phyloP scores from a whole-genome alignment of 129 eudicot genomes.

The Apium graveolens region DNA sequence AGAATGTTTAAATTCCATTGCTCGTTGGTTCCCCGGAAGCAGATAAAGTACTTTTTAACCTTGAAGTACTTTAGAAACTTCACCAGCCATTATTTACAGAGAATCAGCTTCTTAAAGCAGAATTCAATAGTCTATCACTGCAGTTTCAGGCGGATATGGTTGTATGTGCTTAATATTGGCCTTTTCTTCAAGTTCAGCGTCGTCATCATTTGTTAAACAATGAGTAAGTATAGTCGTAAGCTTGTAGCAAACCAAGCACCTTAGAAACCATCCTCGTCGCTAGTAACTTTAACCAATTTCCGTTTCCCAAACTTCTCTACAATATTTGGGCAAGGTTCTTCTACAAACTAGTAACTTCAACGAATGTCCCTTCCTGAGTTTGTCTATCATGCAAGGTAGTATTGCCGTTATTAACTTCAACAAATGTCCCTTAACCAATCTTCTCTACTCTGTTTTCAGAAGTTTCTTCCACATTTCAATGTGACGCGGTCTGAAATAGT shows the following conservation, averaged over 20 bases:
- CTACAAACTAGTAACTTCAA: not conserved
- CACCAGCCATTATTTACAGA: slow-evolving; percentile 77
- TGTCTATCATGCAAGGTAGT: not conserved
- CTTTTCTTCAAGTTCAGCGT: slow-evolving; percentile 45
- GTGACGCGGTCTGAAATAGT: not conserved
- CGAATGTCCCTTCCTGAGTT: not conserved
- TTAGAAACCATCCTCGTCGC: slow-evolving; percentile 67
- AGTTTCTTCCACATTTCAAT: not conserved
- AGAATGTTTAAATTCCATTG: slow-evolving; percentile 35
- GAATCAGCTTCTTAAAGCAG: slow-evolving; percentile 64
- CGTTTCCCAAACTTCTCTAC: slow-evolving; percentile 34
- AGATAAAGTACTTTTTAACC: slow-evolving; percentile 38
- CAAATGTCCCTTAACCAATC: not conserved
- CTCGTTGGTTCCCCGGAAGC: slow-evolving; percentile 46
- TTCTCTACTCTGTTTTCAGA: not conserved
- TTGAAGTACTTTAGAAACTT: slow-evolving; percentile 39
- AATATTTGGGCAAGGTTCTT: not conserved
- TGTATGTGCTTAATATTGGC: slow-evolving; percentile 48
- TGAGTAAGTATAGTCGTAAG: slow-evolving; percentile 34
- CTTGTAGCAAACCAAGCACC: slow-evolving; percentile 76
- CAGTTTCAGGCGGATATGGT: slow-evolving; percentile 47
- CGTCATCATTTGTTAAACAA: slow-evolving; percentile 52
- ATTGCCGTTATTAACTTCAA: not conserved
- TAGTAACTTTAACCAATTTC: slow-evolving; percentile 44
- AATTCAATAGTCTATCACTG: slow-evolving; percentile 26